Evolutionary conservation across 441 rosid species (phyloP), one percentile per base, ranked within the genome.

Genomic region (Viola pubescens): DNA sequence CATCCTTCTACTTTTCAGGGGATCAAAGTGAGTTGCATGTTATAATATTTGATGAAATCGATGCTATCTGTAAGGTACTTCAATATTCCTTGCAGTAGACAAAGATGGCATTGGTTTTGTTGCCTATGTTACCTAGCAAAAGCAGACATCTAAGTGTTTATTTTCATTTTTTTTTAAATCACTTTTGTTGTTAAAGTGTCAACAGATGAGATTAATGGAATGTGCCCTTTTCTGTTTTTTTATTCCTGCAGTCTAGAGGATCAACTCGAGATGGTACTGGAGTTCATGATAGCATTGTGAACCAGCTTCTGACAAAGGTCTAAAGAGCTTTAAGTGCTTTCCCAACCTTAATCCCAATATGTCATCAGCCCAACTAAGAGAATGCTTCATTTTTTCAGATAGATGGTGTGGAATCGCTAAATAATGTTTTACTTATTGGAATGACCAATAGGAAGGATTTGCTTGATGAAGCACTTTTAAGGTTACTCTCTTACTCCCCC

Each of bases 361-460:
- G 3, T 64, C 53, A 40, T 56, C 26, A 39, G 43, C 44, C 48
- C 51, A 37, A 44, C 55, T 47, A 34, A 61, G 38, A 54, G 39
- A 44, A 54, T 48, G 11, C 34, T 43, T 60, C 16, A 62, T 72
- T 60, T 66, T 77, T 79, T 70, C 94, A 94, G 97, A 94, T 94
- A 63, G 97, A 94, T 78, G 98, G 98, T 43, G 98, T 94, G 80
- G 98, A 94, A 80, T 88, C 98, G 42, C 84, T 94, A 67, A 90
- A 94, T 70, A 94, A 94, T 81, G 96, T 94, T 63, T 77, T 94
- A 72, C 98, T 89, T 58, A 94, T 94, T 73, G 98, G 98, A 75
- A 94, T 89, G 98, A 94, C 98, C 74, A 94, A 94, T 75, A 79
- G 98, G 76, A 94, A 85, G 77, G 98, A 94, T 79, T 79, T 94